Base-by-base conservation (phyloP, 2,329 filamentous ascomycete species). In the Botrytis porri region DNA sequence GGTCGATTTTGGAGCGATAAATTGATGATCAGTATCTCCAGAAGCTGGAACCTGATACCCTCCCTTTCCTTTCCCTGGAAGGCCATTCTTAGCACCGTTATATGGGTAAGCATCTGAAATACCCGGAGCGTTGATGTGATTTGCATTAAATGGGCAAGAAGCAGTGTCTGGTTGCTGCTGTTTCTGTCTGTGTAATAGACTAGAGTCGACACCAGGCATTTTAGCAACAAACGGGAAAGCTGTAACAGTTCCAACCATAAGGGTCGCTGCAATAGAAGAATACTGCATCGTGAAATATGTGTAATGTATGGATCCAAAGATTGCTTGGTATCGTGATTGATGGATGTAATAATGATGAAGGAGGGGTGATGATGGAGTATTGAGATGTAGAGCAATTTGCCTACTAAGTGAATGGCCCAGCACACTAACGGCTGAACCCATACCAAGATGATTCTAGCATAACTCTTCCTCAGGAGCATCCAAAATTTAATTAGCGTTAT, bases 21-120 rank as follows among this genome's bases (percentile, higher is more conserved):
- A 80, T 57, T 75, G 45, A 73, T 79, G 77, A 12, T 72, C 77
- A 9, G 73, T 73, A 43, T 78, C 77, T 22, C 82, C 81, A 45
- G 78, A 77, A 20, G 81, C 84, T 39, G 84, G 84, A 0, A 86
- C 84, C 66, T 82, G 79, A 74, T 82, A 84, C 3, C 84, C 84
- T 66, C 84, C 84, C 54, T 77, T 80, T 1, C 81, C 81, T 12
- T 80, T 83, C 4, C 84, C 84, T n/a, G 79, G 81, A 16, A 77
- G 22, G 74, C 57, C 41, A 10, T 70, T 51, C 22, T 61, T 61
- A 3, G 67, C 67, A 25, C 41, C 32, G 67, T 70, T 70, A 29
- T 62, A 70, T 62, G 51, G 57, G 29, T 70, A 62, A 29, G n/a
- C 16, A 18, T 22, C 10, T 70, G 51, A 61, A 20, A 70, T 61